Base-by-base conservation (phyloP, 768 basidiomycete genomes). In the Agaricus sinodeliciosus region DNA sequence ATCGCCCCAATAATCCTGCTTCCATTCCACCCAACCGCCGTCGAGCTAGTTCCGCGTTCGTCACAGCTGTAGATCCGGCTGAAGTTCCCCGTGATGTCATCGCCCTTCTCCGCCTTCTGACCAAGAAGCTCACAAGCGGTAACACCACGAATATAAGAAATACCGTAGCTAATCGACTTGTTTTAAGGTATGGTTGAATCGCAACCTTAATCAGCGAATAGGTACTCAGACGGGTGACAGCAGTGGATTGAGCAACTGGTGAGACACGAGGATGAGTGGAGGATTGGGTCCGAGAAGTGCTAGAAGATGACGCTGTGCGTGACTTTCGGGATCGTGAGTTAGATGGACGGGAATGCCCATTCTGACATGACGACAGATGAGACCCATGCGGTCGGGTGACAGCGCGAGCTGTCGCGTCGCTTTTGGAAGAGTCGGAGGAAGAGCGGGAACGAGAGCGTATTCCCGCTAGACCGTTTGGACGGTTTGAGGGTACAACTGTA, bases 401-500 rank as follows among this genome's bases (percentile, higher is more conserved):
- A 13, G 52, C 52, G n/a, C 46, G 42, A 27, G 52, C 52, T 7
- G 52, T 54, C 55, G 65, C 49, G 63, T 67, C 2, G 72, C 74
- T 72, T 18, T 65, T 61, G 3, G 69, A 64, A 28, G 73, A 73
- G 22, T 57, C 58, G n/a, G 71, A 66, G 41, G 69, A 52, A 53
- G 66, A 58, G 62, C 50, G 55, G 66, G 31, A 58, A 62, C 50
- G 55, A 65, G 31, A 53, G 59, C 18, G 42, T 6, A 63, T 65
- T 34, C 1, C 58, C 7, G 28, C 11, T 5, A 34, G 26, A 3
- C 52, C 52, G 31, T 48, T 48, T 11, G 27, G 2, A 18, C 69
- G 73, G 36, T 75, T 72, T 1, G 69, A 61, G 13, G 86, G 87
- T 18, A 85, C 81, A 2, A 82, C 74, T 3, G 88, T 90, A 57